phyloP scores from a whole-genome alignment of 257 asterid genomes.

The Rehmannia glutinosa region DNA sequence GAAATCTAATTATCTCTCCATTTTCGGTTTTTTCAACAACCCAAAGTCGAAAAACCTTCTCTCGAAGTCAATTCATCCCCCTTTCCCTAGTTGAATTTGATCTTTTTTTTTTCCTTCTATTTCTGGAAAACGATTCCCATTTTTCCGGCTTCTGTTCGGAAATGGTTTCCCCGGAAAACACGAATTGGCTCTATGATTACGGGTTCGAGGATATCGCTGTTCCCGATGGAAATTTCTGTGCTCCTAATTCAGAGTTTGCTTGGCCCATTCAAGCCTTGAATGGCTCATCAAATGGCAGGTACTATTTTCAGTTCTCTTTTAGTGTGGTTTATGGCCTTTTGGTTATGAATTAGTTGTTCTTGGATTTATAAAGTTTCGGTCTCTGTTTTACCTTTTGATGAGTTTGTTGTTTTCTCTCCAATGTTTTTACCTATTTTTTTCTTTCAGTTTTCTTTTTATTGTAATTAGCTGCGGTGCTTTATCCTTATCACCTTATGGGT shows the following conservation, averaged over 20 bases:
- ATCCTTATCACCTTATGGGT: not conserved
- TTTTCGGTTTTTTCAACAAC: too few relatives aligned
- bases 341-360: not conserved
- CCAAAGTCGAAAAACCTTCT: not conserved
- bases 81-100: not conserved
- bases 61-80: not conserved
- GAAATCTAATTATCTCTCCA: slow-evolving; percentile 7
- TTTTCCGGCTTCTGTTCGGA: slow-evolving; percentile 34
- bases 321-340: slow-evolving; percentile 2
- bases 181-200: slow-evolving; percentile 89
- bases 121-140: not conserved
- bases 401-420: not conserved
- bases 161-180: slow-evolving; percentile 83
- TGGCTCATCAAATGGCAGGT: slow-evolving; percentile 60
- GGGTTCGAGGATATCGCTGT: slow-evolving; percentile 65
- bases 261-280: slow-evolving; percentile 68
- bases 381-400: not conserved
- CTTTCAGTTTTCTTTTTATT: too few relatives aligned
- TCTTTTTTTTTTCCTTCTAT: not conserved
- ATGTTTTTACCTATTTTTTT: not conserved
- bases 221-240: slow-evolving; percentile 50
- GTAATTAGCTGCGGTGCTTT: too few relatives aligned
- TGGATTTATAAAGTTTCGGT: slow-evolving; percentile 27
- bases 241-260: slow-evolving; percentile 54
- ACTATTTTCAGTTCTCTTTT: slow-evolving; percentile 5